Conservation (phyloP, 345 rosid species). For the Noccaea bulbosa region DNA sequence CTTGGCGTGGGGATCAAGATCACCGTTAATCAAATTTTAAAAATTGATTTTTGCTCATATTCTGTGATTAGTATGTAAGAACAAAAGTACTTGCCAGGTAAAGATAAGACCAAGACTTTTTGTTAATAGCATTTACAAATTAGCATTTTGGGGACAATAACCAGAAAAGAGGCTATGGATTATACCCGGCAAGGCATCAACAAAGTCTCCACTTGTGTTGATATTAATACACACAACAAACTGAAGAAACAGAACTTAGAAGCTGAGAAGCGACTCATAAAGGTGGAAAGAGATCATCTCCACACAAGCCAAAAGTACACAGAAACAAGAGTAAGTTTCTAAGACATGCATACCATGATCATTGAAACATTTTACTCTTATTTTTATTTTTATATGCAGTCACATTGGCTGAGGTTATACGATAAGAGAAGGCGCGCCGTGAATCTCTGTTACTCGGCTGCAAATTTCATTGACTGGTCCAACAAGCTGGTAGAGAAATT, state of each 20-base stretch:
- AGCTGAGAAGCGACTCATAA: constrained; percentile 29
- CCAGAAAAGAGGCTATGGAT: background rate
- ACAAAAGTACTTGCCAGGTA: background rate
- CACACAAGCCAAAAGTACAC: constrained; percentile 27
- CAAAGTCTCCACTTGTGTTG: background rate
- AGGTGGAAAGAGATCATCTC: constrained; percentile 32
- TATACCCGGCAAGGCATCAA: no score
- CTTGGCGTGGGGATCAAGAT: constrained; percentile 30
- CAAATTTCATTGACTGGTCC: background rate
- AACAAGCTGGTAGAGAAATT: constrained; percentile 14
- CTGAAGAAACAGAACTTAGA: constrained; percentile 10
- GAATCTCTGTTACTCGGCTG: background rate
- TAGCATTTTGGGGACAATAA: background rate
- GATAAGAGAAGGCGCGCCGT: background rate
- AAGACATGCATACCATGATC: no score
- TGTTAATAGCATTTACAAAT: no score
- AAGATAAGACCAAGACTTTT: no score
- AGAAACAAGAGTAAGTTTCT: constrained; percentile 31
- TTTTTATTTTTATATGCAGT: no score
- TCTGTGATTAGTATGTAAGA: background rate
- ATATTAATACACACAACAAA: background rate
- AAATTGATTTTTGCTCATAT: background rate
- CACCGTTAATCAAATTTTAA: background rate
- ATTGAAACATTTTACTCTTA: background rate
- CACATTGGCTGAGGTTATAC: background rate